Evolutionary conservation across 2,329 filamentous ascomycete genomes (phyloP), one percentile per base, ranked within the genome.

Genomic region (Fusarium sp.): DNA sequence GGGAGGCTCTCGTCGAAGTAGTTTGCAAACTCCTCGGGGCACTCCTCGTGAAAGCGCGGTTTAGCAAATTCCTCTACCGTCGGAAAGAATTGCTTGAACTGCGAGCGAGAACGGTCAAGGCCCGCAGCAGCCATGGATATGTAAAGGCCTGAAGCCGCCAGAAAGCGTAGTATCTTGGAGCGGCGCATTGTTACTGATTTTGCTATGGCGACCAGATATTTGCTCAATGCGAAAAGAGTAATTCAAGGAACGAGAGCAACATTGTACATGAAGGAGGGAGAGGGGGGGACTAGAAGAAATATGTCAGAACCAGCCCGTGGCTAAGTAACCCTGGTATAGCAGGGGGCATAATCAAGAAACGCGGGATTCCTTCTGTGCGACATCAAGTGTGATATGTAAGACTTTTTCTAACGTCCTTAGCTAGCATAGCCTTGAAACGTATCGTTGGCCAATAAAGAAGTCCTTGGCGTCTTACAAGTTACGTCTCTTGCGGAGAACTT

Each of bases 1-100:
- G 43, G 36, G 7, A 52, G 42, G 33, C 27, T 48, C 56, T 59
- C 56, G 32, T 59, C 31, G 37, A 52, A 59, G 32, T 59, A 59
- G n/a, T 50, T 32, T 13, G 37, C 46, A 42, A 48, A 58, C 45
- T 59, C 8, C 37, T 47, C 14, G 19, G 52, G 21, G 13, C 52
- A 59, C 7, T 43, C 15, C 29, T 51, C 14, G 10, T 51, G 42
- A n/a, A 55, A 50, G 9, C 25, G 19, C 15, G 4, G 8, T 27
- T 55, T 43, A n/a, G 17, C 11, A 15, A 31, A 59, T 27, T 14
- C 0, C 4, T 59, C 52, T 15, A 59, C 33, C 9, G 52, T 59
- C 15, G 52, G 52, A 39, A 59, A 59, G 36, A 42, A 59, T 14
- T 25, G 9, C 25, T n/a, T 37, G 15, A 59, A 59, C 32, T 56